phyloP scores from a whole-genome alignment of 352 stramenopile species.

The Globisporangium echinulatum region DNA sequence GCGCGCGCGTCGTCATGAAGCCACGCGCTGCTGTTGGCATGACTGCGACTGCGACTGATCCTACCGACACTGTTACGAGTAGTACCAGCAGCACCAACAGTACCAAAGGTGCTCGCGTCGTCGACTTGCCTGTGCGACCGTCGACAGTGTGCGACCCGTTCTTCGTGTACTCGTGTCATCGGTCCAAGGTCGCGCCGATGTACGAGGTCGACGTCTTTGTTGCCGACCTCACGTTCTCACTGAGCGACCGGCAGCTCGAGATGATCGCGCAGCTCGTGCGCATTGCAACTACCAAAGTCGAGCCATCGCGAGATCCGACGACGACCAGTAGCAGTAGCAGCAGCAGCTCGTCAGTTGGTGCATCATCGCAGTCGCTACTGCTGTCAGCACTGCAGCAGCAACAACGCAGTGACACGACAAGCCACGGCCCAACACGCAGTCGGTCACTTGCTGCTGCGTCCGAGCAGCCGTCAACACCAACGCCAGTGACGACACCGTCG shows the following conservation, averaged over 20 bases:
- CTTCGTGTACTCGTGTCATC: slow-evolving; percentile 56
- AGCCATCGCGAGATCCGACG: slow-evolving; percentile 6
- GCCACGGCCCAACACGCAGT: neutral
- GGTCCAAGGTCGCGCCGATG: slow-evolving; percentile 31
- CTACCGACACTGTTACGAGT: slow-evolving; percentile 5
- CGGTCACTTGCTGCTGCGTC: neutral
- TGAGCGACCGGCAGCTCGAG: slow-evolving; percentile 74
- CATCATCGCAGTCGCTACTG: no score
- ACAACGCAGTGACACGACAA: neutral
- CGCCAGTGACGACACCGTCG: slow-evolving; percentile 15
- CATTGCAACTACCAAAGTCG: slow-evolving; percentile 27
- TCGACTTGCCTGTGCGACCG: slow-evolving; percentile 22
- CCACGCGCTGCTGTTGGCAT: slow-evolving; percentile 10
- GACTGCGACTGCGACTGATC: slow-evolving; percentile 3
- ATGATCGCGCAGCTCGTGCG: slow-evolving; percentile 72
- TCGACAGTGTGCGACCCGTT: slow-evolving; percentile 60
- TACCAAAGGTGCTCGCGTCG: neutral
- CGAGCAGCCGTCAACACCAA: neutral
- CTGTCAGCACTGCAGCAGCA: neutral
- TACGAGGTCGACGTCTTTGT: slow-evolving; percentile 73
- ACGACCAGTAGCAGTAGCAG: neutral
- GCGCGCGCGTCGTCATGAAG: slow-evolving; percentile 46
- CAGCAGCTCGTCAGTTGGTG: no score
- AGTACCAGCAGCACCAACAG: slow-evolving; percentile 7
- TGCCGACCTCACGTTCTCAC: slow-evolving; percentile 59